Evolutionary conservation across 2,329 filamentous ascomycete species (phyloP).

Genomic region (Paracorniculantispora psalliotae): DNA sequence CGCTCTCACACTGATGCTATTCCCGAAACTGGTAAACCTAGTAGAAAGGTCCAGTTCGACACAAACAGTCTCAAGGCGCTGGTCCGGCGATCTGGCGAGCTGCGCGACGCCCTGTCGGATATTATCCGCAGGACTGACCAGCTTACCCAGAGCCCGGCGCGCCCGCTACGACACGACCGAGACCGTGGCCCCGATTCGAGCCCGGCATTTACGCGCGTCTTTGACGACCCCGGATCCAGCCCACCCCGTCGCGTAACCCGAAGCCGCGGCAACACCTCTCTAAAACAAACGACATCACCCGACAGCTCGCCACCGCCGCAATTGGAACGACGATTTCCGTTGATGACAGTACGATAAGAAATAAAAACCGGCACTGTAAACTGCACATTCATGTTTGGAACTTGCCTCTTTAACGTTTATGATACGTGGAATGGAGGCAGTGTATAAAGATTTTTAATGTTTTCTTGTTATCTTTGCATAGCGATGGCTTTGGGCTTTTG

Average conservation of each 20-base stretch:
- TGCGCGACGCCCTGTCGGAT: slow-evolving; percentile 56
- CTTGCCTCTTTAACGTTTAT: slow-evolving; percentile 12
- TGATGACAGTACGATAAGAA: slow-evolving; percentile 62
- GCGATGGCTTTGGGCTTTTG: slow-evolving; percentile 27
- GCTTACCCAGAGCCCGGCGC: slow-evolving; percentile 50
- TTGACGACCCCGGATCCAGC: slow-evolving; percentile 56
- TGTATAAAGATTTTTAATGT: slow-evolving; percentile 15
- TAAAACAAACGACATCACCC: slow-evolving; percentile 44
- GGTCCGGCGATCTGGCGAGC: slow-evolving; percentile 56
- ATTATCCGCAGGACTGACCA: slow-evolving; percentile 55
- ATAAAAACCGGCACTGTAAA: slow-evolving; percentile 5
- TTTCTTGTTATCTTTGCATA: slow-evolving; percentile 32
- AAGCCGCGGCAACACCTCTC: slow-evolving; percentile 50
- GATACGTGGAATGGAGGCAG: slow-evolving; percentile 8
- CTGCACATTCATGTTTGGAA: slow-evolving; percentile 15
- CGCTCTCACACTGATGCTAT: slow-evolving; percentile 39
- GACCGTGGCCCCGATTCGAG: slow-evolving; percentile 49
- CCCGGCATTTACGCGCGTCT: slow-evolving; percentile 63
- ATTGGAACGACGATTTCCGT: slow-evolving; percentile 51
- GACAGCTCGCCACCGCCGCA: slow-evolving; percentile 48
- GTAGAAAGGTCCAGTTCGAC: slow-evolving; percentile 59
- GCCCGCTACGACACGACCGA: slow-evolving; percentile 42
- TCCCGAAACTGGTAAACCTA: slow-evolving; percentile 31
- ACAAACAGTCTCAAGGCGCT: slow-evolving; percentile 64
- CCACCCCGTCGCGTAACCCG: slow-evolving; percentile 47